These are phyloP conservation scores for Neodidymelliopsis sp. DNA, from an alignment of 2,329 filamentous ascomycete species.

Conservation along the genomic window DNA sequence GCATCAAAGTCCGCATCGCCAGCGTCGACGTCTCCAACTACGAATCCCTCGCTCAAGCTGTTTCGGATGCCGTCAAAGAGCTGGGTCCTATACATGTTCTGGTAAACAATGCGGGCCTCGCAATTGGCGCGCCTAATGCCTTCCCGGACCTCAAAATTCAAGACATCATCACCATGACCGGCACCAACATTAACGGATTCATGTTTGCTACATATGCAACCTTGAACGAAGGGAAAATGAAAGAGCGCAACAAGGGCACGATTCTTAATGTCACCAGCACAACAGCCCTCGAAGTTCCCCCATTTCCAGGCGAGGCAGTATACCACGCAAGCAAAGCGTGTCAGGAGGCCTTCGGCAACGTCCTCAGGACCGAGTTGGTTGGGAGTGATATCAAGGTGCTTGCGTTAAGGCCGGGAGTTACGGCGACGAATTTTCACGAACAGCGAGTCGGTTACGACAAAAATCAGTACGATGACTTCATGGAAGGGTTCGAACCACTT, in stretches of 20 bases:
- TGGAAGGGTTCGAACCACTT: slow-evolving; percentile 56
- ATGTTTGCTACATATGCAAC: slow-evolving; percentile 57
- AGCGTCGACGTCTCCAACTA: slow-evolving; percentile 48
- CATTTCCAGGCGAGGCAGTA: slow-evolving; percentile 59
- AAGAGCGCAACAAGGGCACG: slow-evolving; percentile 50
- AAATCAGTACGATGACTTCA: slow-evolving; percentile 53
- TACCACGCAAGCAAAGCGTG: slow-evolving; percentile 58
- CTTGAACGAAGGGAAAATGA: slow-evolving; percentile 54
- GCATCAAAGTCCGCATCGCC: slow-evolving; percentile 35
- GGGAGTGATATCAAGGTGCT: slow-evolving; percentile 59
- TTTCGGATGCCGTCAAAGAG: slow-evolving; percentile 32
- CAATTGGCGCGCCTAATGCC: slow-evolving; percentile 54
- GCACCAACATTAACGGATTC: slow-evolving; percentile 58
- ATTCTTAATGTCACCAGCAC: slow-evolving; percentile 60
- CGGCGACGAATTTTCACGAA: slow-evolving; percentile 59
- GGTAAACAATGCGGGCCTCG: slow-evolving; percentile 59
- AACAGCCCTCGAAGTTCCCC: slow-evolving; percentile 58
- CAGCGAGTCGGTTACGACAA: slow-evolving; percentile 54
- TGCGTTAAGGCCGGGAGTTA: slow-evolving; percentile 57
- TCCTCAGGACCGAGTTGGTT: slow-evolving; percentile 56
- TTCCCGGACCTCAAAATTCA: slow-evolving; percentile 54
- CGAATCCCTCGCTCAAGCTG: slow-evolving; percentile 35
- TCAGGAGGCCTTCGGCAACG: slow-evolving; percentile 60
- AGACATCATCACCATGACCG: slow-evolving; percentile 56
- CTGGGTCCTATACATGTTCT: slow-evolving; percentile 54